Percentiles rank a stretch among this genome's conserved stretches.
Evolutionary conservation across 192 early-diverging fungal species (phyloP).

Genomic region (Spinellus fusiger): DNA sequence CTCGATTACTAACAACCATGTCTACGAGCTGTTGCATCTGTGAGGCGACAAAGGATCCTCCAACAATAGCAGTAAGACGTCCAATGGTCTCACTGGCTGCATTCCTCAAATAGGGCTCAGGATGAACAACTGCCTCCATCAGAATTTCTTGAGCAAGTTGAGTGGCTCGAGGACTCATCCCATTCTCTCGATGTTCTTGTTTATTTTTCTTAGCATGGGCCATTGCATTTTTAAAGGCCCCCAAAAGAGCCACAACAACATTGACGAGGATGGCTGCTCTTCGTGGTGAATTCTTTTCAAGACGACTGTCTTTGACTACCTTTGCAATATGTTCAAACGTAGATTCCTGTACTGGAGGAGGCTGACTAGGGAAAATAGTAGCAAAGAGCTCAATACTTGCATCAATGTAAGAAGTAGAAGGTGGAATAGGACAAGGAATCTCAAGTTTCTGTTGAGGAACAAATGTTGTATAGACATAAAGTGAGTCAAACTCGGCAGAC

Average conservation of each 20-base stretch:
- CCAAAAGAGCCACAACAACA: conserved; percentile 64
- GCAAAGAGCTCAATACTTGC: conserved; percentile 74
- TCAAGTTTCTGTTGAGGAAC: conserved; percentile 4
- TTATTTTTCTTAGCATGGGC: conserved; percentile 10
- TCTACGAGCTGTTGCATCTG: conserved; percentile 76
- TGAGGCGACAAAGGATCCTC: conserved; percentile 59
- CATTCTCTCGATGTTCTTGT: not conserved
- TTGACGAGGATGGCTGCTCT: conserved; percentile 80
- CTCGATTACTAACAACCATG: conserved; percentile 84
- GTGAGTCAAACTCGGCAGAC: conserved; percentile 60
- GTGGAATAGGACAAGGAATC: conserved; percentile 41
- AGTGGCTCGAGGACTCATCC: conserved; percentile 8
- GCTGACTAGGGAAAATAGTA: conserved; percentile 62
- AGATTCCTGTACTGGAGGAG: conserved; percentile 66
- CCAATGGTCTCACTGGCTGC: conserved; percentile 82
- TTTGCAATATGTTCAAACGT: conserved; percentile 70
- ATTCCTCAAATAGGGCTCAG: conserved; percentile 65
- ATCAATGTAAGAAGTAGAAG: conserved; percentile 66
- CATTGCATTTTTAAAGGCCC: conserved; percentile 55
- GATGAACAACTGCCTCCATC: conserved; percentile 62
- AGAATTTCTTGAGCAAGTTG: conserved; percentile 26
- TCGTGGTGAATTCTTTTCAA: conserved; percentile 63
- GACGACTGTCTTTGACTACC: conserved; percentile 52
- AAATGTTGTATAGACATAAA: conserved; percentile 44
- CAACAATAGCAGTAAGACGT: conserved; percentile 62